A percentile compares a stretch with the other conserved stretches of the same genome.
Conservation (phyloP, 2,329 filamentous ascomycete species). For the Cercospora berteroae region DNA sequence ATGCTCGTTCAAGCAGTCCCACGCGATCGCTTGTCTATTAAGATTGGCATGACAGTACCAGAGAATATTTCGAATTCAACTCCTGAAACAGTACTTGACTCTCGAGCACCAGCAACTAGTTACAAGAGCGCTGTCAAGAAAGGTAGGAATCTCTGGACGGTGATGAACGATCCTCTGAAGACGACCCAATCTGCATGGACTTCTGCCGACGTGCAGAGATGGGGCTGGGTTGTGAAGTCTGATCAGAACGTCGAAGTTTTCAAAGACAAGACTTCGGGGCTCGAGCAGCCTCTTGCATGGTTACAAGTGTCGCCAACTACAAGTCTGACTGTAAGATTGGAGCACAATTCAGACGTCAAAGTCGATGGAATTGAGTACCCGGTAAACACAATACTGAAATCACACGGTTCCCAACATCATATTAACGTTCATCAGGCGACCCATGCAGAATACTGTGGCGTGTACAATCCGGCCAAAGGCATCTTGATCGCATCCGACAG, state of each 20-base stretch:
- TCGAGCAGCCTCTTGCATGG: neutral
- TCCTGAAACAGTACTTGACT: neutral
- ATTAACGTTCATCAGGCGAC: neutral
- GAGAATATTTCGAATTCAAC: neutral
- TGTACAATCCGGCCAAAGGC: constrained; percentile 4
- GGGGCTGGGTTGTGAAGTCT: constrained; percentile 8
- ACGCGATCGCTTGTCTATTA: neutral
- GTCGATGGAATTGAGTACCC: neutral
- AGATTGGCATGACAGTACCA: neutral
- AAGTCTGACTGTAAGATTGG: neutral
- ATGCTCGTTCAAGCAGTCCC: neutral
- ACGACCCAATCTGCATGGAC: constrained; percentile 5
- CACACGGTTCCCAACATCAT: neutral
- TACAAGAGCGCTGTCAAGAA: constrained; percentile 8
- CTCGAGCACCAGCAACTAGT: constrained; percentile 5
- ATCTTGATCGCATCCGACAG: constrained; percentile 5
- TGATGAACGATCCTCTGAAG: neutral
- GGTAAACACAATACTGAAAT: neutral
- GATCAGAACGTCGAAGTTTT: constrained; percentile 7
- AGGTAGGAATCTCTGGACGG: constrained; percentile 1
- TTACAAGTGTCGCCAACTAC: neutral
- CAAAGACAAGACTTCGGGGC: constrained; percentile 12
- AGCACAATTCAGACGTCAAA: constrained; percentile 5
- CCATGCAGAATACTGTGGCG: constrained; percentile 9
- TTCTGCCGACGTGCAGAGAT: neutral